Base-by-base conservation (phyloP, 2,329 filamentous ascomycete genomes). In the Chalaropsis thielavioides region DNA sequence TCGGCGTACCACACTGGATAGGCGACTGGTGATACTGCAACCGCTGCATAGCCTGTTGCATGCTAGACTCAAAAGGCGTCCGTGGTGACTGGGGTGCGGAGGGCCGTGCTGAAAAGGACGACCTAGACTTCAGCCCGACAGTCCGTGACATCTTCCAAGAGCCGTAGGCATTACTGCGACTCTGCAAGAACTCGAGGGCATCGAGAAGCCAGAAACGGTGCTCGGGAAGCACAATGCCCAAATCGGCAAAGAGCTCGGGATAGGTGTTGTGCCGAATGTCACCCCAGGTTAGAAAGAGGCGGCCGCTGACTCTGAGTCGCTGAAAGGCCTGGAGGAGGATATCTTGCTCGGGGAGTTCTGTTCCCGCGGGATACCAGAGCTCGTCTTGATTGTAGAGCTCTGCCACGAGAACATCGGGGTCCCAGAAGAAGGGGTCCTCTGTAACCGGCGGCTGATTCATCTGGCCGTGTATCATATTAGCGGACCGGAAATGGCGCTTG, bases 381-480 rank as follows among this genome's bases (percentile, higher is more conserved):
- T 77, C 76, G 2, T 77, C 71, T 1, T 76, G 70, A 24, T 80
- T 77, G 71, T 86, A 90, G 2, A 95, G 77, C 70, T 86, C 84
- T 17, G 78, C 72, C 10, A 88, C 80, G 11, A 95, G 83, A 43
- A 84, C 79, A 44, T 87, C 83, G 40, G 85, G 78, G 43, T 81
- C 80, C 90, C 90, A 95, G 64, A 80, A 71, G 73, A 85, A 87
- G n/a, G 90, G 90, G 74, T 95, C 89, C n/a, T 60, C 58, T 38
- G 22, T 7, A 15, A 10, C n/a, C 11, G 54, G 17, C 24, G 35
- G 27, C 31, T 64, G 41, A 31, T 38, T 49, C 63, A 64, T 64
- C 22, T 24, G 40, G 8, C 63, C 41, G 6, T 19, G 27, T 22
- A 46, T 2, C n/a, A 24, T 56, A 46, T 65, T 54, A 56, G 40